phyloP scores from a whole-genome alignment of 495 filamentous ascomycete genomes.

The Aspergillus campestris region DNA sequence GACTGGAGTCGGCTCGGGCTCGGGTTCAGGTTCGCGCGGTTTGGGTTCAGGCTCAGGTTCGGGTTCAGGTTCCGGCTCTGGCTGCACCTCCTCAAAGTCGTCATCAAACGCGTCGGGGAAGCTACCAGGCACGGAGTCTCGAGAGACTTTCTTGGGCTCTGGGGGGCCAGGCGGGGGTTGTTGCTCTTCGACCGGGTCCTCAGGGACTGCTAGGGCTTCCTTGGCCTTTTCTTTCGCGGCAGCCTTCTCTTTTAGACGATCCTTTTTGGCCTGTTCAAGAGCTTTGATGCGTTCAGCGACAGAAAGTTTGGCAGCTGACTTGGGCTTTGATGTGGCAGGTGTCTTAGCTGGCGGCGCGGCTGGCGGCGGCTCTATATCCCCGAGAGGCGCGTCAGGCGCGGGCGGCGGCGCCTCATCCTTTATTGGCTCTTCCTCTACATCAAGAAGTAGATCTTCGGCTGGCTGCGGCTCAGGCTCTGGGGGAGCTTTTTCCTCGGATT shows the following conservation, averaged over 20 bases:
- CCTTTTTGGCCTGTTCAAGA: constrained; percentile 36
- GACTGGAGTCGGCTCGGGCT: constrained; percentile 1
- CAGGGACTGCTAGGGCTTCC: constrained; percentile 9
- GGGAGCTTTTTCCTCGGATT: constrained; percentile 28
- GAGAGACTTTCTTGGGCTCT: constrained; percentile 16
- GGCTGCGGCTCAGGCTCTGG: constrained; percentile 21
- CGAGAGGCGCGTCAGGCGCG: constrained; percentile 23
- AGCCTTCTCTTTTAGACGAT: constrained; percentile 30
- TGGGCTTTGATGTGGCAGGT: constrained; percentile 30
- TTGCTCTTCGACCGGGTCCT: constrained; percentile 11
- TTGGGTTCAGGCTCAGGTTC: constrained; percentile 6
- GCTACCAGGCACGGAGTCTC: constrained; percentile 34
- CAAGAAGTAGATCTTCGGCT: constrained; percentile 21
- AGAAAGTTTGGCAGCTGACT: constrained; percentile 33
- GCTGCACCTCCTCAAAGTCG: constrained; percentile 11
- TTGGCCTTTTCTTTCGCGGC: constrained; percentile 20
- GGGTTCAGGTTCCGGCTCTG: constrained; percentile 5
- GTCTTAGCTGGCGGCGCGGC: constrained; percentile 22
- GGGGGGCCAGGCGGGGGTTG: constrained; percentile 14
- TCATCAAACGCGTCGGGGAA: constrained; percentile 28
- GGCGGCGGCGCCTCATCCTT: constrained; percentile 20
- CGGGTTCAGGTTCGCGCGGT: constrained; percentile 2
- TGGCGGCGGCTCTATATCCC: constrained; percentile 31
- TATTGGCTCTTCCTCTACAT: constrained; percentile 24
- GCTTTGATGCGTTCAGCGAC: constrained; percentile 41